A percentile compares a stretch with the other conserved stretches of the same genome.
phyloP scores from a whole-genome alignment of 2,329 filamentous ascomycete genomes.

The Diplodia intermedia region DNA sequence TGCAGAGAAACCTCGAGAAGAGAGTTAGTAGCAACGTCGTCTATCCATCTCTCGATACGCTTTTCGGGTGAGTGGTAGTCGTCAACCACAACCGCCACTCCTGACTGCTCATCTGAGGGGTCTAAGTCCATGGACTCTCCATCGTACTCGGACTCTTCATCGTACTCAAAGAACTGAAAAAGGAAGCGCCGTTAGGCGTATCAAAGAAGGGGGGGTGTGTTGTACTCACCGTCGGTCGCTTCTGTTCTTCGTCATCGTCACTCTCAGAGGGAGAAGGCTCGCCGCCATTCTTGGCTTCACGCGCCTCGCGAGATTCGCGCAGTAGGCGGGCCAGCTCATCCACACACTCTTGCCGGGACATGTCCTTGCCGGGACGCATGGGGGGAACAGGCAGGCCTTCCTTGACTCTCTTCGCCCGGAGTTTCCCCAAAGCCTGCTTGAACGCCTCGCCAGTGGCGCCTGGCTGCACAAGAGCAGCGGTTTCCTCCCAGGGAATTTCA shows the following conservation, averaged over 20 bases:
- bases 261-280: not conserved
- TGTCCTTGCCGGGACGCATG: conserved; percentile 10
- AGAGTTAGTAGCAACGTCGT: not conserved
- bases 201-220: not conserved
- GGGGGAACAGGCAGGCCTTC: conserved; percentile 22
- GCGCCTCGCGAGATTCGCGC: not conserved
- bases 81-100: not conserved
- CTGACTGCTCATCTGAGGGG: not conserved
- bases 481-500: conserved; percentile 19
- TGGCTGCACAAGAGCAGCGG: conserved; percentile 22
- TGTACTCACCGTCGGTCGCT: not conserved
- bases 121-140: not conserved
- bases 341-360: not conserved
- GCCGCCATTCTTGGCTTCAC: not conserved
- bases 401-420: conserved; percentile 1
- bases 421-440: conserved; percentile 25
- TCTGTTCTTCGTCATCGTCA: not conserved
- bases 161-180: not conserved
- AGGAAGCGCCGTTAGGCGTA: not conserved
- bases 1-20: not conserved
- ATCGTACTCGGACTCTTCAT: no score
- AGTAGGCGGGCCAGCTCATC: conserved; percentile 3
- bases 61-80: not conserved
- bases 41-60: not conserved
- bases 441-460: conserved; percentile 28